These are phyloP conservation scores for Aspergillus niger DNA, from an alignment of 2,329 filamentous ascomycete genomes.

Conservation along the genomic window DNA sequence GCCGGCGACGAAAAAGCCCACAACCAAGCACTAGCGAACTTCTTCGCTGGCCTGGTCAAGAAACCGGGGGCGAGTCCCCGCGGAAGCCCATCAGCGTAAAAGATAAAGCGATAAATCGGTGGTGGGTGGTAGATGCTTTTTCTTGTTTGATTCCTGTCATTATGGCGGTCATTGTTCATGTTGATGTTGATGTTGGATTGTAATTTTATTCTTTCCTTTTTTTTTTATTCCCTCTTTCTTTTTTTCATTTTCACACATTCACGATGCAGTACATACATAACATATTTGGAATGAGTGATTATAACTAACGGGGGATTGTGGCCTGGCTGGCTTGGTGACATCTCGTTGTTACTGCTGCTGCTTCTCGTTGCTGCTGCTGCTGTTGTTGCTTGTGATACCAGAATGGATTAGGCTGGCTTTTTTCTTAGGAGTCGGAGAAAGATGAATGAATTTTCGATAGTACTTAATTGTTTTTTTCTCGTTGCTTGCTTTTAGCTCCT, in stretches of 20 bases:
- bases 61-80: constrained; percentile 46
- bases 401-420: constrained; percentile 3
- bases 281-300: not conserved
- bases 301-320: not conserved
- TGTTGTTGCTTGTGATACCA: constrained; percentile 1
- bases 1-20: constrained; percentile 54
- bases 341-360: not conserved
- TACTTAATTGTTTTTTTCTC: not conserved
- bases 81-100: constrained; percentile 38
- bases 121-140: no score
- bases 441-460: not conserved
- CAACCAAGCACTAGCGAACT: constrained; percentile 61
- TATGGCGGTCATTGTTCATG: not conserved
- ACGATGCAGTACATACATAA: constrained; percentile 2
- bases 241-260: no score
- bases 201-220: not conserved
- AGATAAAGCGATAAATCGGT: no score
- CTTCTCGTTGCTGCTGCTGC: not conserved
- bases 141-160: no score
- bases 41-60: constrained; percentile 62
- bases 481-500: not conserved
- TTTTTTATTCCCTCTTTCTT: no score
- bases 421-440: not conserved
- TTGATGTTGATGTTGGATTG: not conserved
- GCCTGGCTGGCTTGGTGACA: not conserved